Evolutionary conservation across 1,139 yeast species (phyloP).

Genomic region (Insectozyma bohioensis): DNA sequence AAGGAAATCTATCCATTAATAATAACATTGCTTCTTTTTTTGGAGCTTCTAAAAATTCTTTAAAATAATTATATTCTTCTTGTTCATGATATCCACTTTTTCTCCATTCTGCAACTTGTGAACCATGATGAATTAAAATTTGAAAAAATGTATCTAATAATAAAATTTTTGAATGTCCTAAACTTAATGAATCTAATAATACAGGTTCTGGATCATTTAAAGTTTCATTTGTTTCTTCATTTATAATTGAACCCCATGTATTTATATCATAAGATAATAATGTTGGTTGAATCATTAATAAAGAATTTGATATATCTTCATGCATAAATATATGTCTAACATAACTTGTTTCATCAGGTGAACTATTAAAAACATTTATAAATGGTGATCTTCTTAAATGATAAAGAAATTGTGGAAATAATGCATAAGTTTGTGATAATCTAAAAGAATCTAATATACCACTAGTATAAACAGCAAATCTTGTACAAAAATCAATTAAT

Average conservation of each 20-base stretch:
- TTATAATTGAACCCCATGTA: constrained; percentile 36
- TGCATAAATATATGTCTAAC: constrained; percentile 65
- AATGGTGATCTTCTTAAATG: constrained; percentile 72
- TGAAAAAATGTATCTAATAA: constrained; percentile 89
- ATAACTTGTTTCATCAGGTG: constrained; percentile 78
- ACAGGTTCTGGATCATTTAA: constrained; percentile 55
- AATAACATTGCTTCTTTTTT: constrained; percentile 89
- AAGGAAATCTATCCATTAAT: constrained; percentile 90
- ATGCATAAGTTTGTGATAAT: constrained; percentile 71
- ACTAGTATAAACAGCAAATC: constrained; percentile 84
- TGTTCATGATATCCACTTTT: constrained; percentile 92
- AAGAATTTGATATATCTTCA: constrained; percentile 64
- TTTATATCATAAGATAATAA: constrained; percentile 65
- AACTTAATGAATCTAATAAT: constrained; percentile 64
- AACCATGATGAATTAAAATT: constrained; percentile 92
- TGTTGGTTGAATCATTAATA: constrained; percentile 78
- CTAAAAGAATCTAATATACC: constrained; percentile 77
- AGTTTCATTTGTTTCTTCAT: constrained; percentile 39
- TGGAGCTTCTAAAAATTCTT: constrained; percentile 83
- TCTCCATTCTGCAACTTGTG: constrained; percentile 94
- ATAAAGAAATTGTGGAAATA: constrained; percentile 74
- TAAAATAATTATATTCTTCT: constrained; percentile 86
- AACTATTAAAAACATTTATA: constrained; percentile 68
- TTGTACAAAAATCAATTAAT: constrained; percentile 78
- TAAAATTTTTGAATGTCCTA: constrained; percentile 59